Conservation (phyloP, 176 grass and related monocot species). For the Dactylis glomerata region DNA sequence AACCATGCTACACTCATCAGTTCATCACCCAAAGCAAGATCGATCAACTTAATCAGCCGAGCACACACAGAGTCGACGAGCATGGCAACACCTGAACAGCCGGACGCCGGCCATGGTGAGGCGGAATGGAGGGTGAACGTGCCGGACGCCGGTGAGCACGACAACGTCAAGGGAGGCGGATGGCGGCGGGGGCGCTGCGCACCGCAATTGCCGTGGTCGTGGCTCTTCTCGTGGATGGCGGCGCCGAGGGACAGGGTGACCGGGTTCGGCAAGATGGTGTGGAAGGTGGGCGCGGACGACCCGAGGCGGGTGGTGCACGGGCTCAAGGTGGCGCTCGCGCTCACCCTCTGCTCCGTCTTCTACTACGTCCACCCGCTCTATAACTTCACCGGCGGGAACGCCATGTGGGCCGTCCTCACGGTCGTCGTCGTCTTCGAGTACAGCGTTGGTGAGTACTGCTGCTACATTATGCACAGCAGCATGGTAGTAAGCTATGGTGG, state of each 20-base stretch:
- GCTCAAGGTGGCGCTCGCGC: constrained; percentile 61
- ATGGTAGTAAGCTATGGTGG: not conserved
- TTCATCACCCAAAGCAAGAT: not conserved
- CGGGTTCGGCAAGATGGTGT: constrained; percentile 37
- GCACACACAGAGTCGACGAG: too few species aligned
- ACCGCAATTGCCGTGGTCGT: not conserved
- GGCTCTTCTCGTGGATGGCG: constrained; percentile 21
- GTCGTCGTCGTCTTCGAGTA: constrained; percentile 71
- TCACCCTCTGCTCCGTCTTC: constrained; percentile 53
- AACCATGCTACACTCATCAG: not conserved
- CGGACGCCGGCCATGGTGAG: not conserved
- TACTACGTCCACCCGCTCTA: constrained; percentile 63
- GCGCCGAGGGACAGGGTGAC: constrained; percentile 16
- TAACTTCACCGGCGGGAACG: constrained; percentile 36
- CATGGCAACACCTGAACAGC: constrained; percentile 5
- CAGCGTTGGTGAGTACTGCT: constrained; percentile 34
- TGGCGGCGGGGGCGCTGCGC: not conserved
- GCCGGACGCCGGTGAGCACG: constrained; percentile 28
- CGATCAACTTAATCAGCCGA: not conserved
- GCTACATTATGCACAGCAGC: not conserved
- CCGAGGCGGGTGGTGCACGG: constrained; percentile 56
- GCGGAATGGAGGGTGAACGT: constrained; percentile 46
- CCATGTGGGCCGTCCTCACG: constrained; percentile 74
- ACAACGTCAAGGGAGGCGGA: not conserved
- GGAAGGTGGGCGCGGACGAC: constrained; percentile 54